Base-by-base conservation (phyloP, 139 green algal genomes). In the Pycnococcus provasolii region DNA sequence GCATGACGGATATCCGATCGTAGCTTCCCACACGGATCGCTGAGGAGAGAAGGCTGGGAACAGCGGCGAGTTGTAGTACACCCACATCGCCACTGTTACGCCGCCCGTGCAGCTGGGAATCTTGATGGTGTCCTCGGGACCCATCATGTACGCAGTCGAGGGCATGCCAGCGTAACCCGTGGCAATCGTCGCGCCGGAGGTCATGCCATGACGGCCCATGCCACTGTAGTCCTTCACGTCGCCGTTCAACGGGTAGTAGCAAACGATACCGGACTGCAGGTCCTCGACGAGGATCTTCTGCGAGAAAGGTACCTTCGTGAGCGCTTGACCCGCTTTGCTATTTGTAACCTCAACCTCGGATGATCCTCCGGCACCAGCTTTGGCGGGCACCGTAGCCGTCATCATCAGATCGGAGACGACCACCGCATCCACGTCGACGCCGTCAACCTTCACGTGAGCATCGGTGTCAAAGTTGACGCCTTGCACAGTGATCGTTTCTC, bases 51-150 rank as follows among this genome's bases (percentile, higher is more conserved):
- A 42, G 26, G 47, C 45, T 2, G 68, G 60, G 60, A 75, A 70
- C 3, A 26, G 45, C 2, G 40, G 44, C 11, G 68, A 58, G 7
- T 43, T 47, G 61, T 62, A 75, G 7, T 37, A 52, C 15, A 75
- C 51, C 68, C 68, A 75, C 68, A 75, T 75, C 58, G 60, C 61
- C 37, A 75, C 59, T 39, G 62, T 64, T 48, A 11, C 6, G 4
- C 45, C 59, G 46, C 41, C n/a, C 7, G 9, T 11, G 60, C 68
- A 75, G n/a, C 8, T 11, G 9, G 53, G 42, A n/a, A 75, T 6
- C 2, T 67, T n/a, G 42, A 75, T 63, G 48, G 4, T 8, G 51
- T 46, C 59, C 47, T 52, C 50, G 7, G 4, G 45, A 46, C 42
- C 60, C 15, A 74, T 52, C 15, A 39, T 47, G 67, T 74, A 74